Conservation (phyloP, 2,329 filamentous ascomycete species). For the Fusarium sulawesiense region DNA sequence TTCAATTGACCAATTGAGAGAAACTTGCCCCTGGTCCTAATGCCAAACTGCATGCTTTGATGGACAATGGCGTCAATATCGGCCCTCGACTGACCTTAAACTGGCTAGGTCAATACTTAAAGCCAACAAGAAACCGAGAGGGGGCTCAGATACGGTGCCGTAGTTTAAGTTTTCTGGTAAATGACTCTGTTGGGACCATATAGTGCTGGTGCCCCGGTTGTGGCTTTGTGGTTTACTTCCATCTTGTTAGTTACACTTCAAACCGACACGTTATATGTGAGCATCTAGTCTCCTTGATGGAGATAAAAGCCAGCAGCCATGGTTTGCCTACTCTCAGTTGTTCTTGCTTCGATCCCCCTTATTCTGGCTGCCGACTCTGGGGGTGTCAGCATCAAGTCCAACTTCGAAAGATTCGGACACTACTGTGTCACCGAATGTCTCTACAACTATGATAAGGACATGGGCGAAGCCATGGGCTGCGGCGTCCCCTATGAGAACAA, state of each 20-base stretch:
- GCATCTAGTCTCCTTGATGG: too few species aligned
- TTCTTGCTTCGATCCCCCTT: constrained; percentile 13
- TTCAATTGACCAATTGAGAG: constrained; percentile 22
- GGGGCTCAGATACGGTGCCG: background rate
- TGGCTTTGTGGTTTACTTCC: background rate
- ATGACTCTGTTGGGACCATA: too few species aligned
- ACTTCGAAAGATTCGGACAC: too few species aligned
- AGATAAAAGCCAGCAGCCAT: too few species aligned
- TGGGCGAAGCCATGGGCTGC: constrained; percentile 42
- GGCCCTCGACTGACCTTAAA: constrained; percentile 10
- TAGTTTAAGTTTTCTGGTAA: too few species aligned
- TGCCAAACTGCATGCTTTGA: constrained; percentile 11
- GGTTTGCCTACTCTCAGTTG: constrained; percentile 10
- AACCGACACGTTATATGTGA: too few species aligned
- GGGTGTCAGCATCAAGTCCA: constrained; percentile 35
- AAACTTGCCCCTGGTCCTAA: constrained; percentile 25
- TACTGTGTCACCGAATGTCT: too few species aligned
- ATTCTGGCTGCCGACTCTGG: constrained; percentile 21
- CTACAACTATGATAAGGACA: too few species aligned
- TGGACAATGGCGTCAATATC: constrained; percentile 3
- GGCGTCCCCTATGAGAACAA: constrained; percentile 42
- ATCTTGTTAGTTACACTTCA: background rate
- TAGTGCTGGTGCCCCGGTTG: background rate
- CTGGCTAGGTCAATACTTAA: constrained; percentile 1
- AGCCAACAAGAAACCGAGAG: background rate